These are phyloP conservation scores for Edhazardia aedis DNA, from an alignment of 371 early-diverging fungal genomes.

Conservation along the genomic window DNA sequence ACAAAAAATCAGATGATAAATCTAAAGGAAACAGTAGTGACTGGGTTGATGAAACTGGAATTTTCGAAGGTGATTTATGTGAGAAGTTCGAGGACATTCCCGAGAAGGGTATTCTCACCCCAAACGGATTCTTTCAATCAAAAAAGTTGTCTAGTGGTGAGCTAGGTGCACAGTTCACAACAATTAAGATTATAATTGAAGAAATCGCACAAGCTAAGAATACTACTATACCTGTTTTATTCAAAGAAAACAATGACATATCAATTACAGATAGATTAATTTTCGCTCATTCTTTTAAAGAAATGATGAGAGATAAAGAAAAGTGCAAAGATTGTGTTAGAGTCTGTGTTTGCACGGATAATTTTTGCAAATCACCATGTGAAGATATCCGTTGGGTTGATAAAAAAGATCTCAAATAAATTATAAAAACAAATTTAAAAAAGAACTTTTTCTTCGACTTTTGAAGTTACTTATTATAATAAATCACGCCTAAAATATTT, in stretches of 20 bases:
- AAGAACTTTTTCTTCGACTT: too few relatives aligned
- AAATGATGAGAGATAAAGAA: too few relatives aligned
- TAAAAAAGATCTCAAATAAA: too few relatives aligned
- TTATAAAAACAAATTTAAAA: too few relatives aligned
- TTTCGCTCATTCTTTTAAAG: constrained; percentile 7
- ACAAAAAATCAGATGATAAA: constrained; percentile 6
- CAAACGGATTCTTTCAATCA: constrained; percentile 29
- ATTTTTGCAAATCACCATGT: too few relatives aligned
- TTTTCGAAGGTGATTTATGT: constrained; percentile 21
- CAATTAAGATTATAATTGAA: constrained; percentile 20
- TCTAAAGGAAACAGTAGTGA: too few relatives aligned
- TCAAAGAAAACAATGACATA: constrained; percentile 11
- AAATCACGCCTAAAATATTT: too few relatives aligned
- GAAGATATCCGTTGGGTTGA: too few relatives aligned
- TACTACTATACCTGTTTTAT: constrained; percentile 12
- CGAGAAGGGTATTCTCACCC: constrained; percentile 17
- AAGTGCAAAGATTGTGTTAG: too few relatives aligned
- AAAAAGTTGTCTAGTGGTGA: constrained; percentile 8
- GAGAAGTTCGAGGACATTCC: constrained; percentile 14
- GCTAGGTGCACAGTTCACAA: constrained; percentile 8
- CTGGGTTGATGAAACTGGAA: constrained; percentile 23
- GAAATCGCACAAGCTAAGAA: constrained; percentile 28
- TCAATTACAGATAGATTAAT: constrained; percentile 17
- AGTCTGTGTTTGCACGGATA: too few relatives aligned
- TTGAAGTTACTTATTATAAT: too few relatives aligned